phyloP scores from a whole-genome alignment of 371 early-diverging fungal species.

The Synchytrium microbalum region DNA sequence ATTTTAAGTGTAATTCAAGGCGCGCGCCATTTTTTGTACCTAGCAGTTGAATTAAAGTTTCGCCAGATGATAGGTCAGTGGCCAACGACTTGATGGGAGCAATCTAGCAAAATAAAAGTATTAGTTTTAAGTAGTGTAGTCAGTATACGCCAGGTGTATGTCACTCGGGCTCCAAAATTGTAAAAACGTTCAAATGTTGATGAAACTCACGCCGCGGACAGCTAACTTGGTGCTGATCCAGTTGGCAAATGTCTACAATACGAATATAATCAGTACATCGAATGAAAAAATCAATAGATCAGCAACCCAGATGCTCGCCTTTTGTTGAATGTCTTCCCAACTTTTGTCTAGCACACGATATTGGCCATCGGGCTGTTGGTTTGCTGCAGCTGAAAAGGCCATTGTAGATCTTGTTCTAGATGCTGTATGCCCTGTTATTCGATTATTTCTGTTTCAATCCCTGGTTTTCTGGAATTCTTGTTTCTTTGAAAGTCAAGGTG shows the following conservation, averaged over 20 bases:
- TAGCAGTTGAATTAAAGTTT: slow-evolving; percentile 69
- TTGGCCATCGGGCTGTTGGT: slow-evolving; percentile 15
- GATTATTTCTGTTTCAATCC: too few relatives aligned
- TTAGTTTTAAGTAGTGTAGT: too few relatives aligned
- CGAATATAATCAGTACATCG: slow-evolving; percentile 1
- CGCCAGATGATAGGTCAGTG: slow-evolving; percentile 74
- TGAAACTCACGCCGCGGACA: not conserved
- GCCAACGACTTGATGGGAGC: slow-evolving; percentile 57
- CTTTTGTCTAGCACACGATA: slow-evolving; percentile 53
- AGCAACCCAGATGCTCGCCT: slow-evolving; percentile 45
- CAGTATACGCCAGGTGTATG: too few relatives aligned
- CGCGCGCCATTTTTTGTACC: slow-evolving; percentile 19
- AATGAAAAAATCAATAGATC: too few relatives aligned
- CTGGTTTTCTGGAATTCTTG: too few relatives aligned
- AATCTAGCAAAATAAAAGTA: too few relatives aligned
- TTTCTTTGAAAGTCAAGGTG: too few relatives aligned
- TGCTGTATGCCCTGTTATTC: too few relatives aligned
- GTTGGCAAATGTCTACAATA: slow-evolving; percentile 43
- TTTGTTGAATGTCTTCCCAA: slow-evolving; percentile 83
- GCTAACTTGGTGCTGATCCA: slow-evolving; percentile 90
- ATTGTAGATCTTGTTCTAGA: too few relatives aligned
- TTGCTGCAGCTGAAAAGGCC: too few relatives aligned
- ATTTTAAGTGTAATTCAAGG: not conserved
- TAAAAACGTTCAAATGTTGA: too few relatives aligned
- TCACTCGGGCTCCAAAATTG: too few relatives aligned